Percentiles rank a stretch among this genome's conserved stretches.
Conservation (phyloP, 2,329 filamentous ascomycete genomes). For the Volutella citrinella region DNA sequence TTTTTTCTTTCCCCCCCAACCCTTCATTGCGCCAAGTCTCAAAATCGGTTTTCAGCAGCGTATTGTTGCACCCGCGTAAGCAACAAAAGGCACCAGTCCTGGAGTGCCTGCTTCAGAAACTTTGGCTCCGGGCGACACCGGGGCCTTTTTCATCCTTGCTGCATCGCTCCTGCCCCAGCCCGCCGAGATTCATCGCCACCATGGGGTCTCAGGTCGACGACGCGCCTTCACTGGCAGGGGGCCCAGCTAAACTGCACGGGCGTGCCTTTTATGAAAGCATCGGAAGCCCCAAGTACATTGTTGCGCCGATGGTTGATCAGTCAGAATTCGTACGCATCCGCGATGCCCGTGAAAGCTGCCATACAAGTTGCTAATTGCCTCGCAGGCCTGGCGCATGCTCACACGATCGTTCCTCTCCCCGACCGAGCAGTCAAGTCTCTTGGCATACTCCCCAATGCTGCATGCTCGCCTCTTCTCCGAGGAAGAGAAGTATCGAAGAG, state of each 20-base stretch:
- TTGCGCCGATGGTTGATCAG: conserved; percentile 98
- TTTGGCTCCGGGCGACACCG: conserved; percentile 21
- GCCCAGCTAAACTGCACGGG: conserved; percentile 67
- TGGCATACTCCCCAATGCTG: conserved; percentile 95
- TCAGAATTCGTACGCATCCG: conserved; percentile 79
- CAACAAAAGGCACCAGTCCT: no score
- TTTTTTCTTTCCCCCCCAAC: conserved; percentile 7
- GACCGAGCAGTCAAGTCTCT: conserved; percentile 60
- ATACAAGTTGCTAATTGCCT: not conserved
- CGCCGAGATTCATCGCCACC: no score
- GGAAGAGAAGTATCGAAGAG: conserved; percentile 69
- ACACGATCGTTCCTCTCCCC: conserved; percentile 85
- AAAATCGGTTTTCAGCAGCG: no score
- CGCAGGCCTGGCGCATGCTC: conserved; percentile 91
- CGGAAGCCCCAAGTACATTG: conserved; percentile 82
- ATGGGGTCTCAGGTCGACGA: conserved; percentile 18
- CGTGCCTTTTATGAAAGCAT: conserved; percentile 93
- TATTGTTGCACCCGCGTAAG: no score
- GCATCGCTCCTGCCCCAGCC: no score
- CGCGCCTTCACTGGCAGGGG: no score
- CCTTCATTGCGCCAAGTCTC: no score
- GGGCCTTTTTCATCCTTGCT: no score
- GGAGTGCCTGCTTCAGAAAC: conserved; percentile 17
- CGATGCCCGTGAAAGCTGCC: not conserved
- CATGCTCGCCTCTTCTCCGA: conserved; percentile 87